Evolutionary conservation across 495 filamentous ascomycete species (phyloP).

Genomic region (Daldinia bambusicola): DNA sequence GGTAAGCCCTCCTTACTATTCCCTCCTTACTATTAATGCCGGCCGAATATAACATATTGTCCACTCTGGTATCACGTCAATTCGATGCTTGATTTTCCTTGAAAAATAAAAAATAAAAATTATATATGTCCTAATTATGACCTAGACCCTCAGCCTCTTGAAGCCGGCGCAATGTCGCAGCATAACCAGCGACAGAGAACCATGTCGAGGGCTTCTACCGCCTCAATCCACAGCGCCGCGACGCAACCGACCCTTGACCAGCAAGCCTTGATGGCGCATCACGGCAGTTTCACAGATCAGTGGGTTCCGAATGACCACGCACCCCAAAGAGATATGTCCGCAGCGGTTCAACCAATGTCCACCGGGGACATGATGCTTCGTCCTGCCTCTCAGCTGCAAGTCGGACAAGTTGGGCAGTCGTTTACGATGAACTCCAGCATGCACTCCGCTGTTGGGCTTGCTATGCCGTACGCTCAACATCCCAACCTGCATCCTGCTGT

Average conservation of each 20-base stretch:
- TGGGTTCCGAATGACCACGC: slow-evolving; percentile 61
- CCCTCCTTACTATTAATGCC: slow-evolving; percentile 3
- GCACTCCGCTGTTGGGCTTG: slow-evolving; percentile 60
- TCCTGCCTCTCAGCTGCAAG: slow-evolving; percentile 66
- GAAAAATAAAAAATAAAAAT: too few relatives aligned
- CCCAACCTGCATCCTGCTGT: slow-evolving; percentile 64
- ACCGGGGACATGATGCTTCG: slow-evolving; percentile 74
- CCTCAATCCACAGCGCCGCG: slow-evolving; percentile 77
- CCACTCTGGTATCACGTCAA: slow-evolving; percentile 5
- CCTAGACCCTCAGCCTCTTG: slow-evolving; percentile 36
- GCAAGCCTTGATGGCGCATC: slow-evolving; percentile 57
- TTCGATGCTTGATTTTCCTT: background rate
- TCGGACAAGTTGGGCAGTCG: slow-evolving; percentile 61
- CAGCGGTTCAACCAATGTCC: slow-evolving; percentile 58
- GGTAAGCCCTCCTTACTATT: slow-evolving; percentile 33
- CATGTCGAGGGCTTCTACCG: slow-evolving; percentile 83
- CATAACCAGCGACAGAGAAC: slow-evolving; percentile 67
- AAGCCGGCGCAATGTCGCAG: slow-evolving; percentile 43
- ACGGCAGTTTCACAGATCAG: slow-evolving; percentile 65
- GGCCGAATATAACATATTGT: background rate
- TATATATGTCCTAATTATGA: slow-evolving; percentile 29
- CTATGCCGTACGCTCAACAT: slow-evolving; percentile 62
- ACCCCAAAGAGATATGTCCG: slow-evolving; percentile 56
- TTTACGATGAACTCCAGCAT: slow-evolving; percentile 63
- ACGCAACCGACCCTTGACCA: slow-evolving; percentile 75